Conservation (phyloP, 148 eudicot genomes). For the Salicornia ramosissima region DNA sequence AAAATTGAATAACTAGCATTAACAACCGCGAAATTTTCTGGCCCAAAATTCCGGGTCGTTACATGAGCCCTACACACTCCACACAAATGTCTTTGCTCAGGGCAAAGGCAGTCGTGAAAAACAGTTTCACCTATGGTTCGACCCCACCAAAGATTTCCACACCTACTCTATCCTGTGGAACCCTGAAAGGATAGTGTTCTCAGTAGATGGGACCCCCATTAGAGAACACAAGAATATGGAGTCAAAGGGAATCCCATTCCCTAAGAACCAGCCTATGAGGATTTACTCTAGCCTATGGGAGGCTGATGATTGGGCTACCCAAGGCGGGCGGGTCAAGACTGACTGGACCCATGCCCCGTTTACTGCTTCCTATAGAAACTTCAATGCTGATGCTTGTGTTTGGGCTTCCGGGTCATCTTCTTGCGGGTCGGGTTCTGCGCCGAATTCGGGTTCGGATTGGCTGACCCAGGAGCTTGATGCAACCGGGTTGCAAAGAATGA, state of each 20-base stretch:
- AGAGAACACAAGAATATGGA: conserved; percentile 35
- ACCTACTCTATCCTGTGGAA: conserved; percentile 34
- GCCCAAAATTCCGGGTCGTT: too few species aligned
- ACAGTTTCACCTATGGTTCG: conserved; percentile 35
- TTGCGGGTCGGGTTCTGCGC: conserved; percentile 15
- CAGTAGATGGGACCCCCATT: conserved; percentile 27
- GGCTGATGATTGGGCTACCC: conserved; percentile 41
- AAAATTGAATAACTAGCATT: too few species aligned
- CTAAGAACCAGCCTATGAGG: conserved; percentile 36
- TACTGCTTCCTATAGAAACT: conserved; percentile 19
- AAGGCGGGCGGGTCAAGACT: conserved; percentile 33
- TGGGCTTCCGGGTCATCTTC: conserved; percentile 23
- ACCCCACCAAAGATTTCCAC: conserved; percentile 30
- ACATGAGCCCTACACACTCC: conserved; percentile 31
- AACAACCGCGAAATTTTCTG: too few species aligned
- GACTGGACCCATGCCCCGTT: conserved; percentile 34
- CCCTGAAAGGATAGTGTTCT: conserved; percentile 31
- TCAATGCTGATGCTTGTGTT: conserved; percentile 29
- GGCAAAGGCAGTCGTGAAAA: conserved; percentile 35
- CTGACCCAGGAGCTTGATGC: conserved; percentile 36
- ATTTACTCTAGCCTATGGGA: conserved; percentile 36
- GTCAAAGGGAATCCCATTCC: conserved; percentile 28
- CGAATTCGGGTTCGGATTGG: conserved; percentile 21
- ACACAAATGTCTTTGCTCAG: conserved; percentile 32
- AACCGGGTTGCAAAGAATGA: conserved; percentile 28